A percentile compares a stretch with the other conserved stretches of the same genome.
These are phyloP conservation scores for Sporisorium scitamineum DNA, from an alignment of 1,284 basidiomycete genomes.

Conservation along the genomic window DNA sequence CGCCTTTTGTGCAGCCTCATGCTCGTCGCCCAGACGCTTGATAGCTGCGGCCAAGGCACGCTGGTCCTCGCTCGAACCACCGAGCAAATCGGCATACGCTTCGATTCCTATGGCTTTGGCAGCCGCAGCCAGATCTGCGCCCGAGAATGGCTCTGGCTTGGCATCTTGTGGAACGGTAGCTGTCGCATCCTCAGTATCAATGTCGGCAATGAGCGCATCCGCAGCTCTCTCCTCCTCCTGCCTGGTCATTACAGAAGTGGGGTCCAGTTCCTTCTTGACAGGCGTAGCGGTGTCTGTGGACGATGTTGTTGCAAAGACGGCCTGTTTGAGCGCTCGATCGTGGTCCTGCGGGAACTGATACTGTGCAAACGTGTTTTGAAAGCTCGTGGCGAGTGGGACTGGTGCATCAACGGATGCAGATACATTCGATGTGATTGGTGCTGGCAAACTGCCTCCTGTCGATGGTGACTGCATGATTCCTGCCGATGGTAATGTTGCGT, in stretches of 20 bases:
- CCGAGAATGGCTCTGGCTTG: slow-evolving; percentile 25
- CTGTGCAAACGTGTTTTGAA: slow-evolving; percentile 49
- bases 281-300: background rate
- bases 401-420: slow-evolving; percentile 6
- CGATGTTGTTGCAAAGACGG: slow-evolving; percentile 1
- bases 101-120: slow-evolving; percentile 57
- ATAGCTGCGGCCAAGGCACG: slow-evolving; percentile 54
- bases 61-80: slow-evolving; percentile 48
- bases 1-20: slow-evolving; percentile 45
- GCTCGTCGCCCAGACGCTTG: slow-evolving; percentile 44
- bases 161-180: background rate
- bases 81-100: slow-evolving; percentile 46
- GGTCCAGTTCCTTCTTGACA: background rate
- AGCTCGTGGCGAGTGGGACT: slow-evolving; percentile 15
- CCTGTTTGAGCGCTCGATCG: slow-evolving; percentile 29
- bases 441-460: background rate
- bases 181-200: slow-evolving; percentile 6
- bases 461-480: background rate
- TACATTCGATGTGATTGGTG: background rate
- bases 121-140: slow-evolving; percentile 49
- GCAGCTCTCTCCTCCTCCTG: slow-evolving; percentile 48
- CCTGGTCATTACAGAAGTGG: slow-evolving; percentile 19
- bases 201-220: slow-evolving; percentile 36
- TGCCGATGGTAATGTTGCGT: background rate
- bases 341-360: slow-evolving; percentile 45